These are phyloP conservation scores for Telfairia occidentalis DNA, from an alignment of 331 rosid genomes.

Conservation along the genomic window DNA sequence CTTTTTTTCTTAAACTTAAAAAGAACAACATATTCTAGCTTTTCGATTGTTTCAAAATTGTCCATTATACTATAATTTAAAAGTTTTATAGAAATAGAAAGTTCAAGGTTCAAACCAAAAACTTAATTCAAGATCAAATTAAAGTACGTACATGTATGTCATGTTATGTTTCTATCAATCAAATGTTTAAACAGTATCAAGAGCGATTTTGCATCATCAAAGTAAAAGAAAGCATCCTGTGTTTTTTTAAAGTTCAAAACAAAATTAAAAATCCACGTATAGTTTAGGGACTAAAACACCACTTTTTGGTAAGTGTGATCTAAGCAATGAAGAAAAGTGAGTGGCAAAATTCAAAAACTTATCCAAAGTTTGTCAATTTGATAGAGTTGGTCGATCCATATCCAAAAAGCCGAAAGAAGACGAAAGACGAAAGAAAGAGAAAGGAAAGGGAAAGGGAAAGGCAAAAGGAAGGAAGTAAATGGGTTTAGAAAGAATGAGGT, in stretches of 20 bases:
- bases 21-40: too few relatives aligned
- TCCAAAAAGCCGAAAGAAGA: background rate
- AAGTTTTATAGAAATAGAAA: background rate
- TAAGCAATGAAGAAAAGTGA: background rate
- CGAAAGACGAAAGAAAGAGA: too few relatives aligned
- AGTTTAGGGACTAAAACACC: background rate
- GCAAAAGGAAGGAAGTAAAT: background rate
- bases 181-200: background rate
- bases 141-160: too few relatives aligned
- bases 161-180: background rate
- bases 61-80: background rate
- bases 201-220: background rate
- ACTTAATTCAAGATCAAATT: background rate
- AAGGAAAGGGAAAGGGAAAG: background rate
- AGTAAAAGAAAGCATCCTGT: too few relatives aligned
- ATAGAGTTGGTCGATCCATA: constrained; percentile 5
- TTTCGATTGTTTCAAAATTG: background rate
- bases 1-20: background rate
- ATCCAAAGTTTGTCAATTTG: constrained; percentile 1
- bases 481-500: constrained; percentile 10
- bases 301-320: background rate
- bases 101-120: background rate
- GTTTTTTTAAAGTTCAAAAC: background rate
- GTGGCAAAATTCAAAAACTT: background rate
- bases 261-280: background rate